Base-by-base conservation (phyloP, 352 stramenopile species). In the Pythium rhizo-oryzae region DNA sequence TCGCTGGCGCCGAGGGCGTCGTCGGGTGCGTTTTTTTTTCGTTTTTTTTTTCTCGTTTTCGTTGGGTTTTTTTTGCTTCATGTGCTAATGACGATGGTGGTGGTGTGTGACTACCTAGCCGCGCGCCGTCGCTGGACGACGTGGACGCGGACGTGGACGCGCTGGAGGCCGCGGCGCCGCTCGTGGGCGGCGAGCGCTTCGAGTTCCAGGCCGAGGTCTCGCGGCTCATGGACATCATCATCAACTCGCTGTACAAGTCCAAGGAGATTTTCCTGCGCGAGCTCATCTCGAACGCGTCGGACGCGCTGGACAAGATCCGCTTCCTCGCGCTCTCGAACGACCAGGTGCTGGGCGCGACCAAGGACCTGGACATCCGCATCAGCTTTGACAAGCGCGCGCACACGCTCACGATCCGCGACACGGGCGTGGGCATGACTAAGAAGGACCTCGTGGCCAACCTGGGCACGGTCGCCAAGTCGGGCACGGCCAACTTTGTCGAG, bases 181-280 rank as follows among this genome's bases (percentile, higher is more conserved):
- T 72, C 5, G 21, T 73, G 25, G 63, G 54, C 8, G 85, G 87
- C 53, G 93, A 98, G 69, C 93, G 85, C 61, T 98, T 96, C 53
- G 90, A 87, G 63, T 98, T 98, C 79, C 92, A 98, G 67, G 97
- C 97, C 47, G 97, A 99, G 74, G 98, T 99, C 23, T 98, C 97
- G 64, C 94, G 97, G 8, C 93, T 99, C 73, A 98, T 99, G 84
- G 97, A 99, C 80, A 99, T 99, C 77, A 97, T 99, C 69, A 99
- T 99, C 77, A 99, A 99, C 78, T 99, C 95, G 65, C 82, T 99
- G 43, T 97, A 97, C 82, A 94, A 96, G 74, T 98, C 98, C 73
- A 99, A 98, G 78, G 96, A 99, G 70, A 98, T 99, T 64, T 99
- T 99, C 81, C 80, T 99, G 33, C 91, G 98, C 51, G 98, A 99